phyloP scores from a whole-genome alignment of 1,284 basidiomycete genomes.

The Fomitiporia mediterranea region DNA sequence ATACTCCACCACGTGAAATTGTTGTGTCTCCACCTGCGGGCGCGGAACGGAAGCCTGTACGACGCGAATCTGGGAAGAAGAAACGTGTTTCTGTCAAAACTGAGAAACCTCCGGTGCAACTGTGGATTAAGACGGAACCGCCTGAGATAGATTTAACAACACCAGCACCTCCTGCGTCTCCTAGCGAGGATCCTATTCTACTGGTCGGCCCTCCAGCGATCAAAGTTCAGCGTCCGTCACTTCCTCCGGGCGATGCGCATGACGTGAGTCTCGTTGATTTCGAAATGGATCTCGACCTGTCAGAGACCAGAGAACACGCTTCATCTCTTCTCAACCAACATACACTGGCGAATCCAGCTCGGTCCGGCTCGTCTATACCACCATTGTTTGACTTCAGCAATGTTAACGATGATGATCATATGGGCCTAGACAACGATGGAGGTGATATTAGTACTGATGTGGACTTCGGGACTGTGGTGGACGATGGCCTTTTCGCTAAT shows the following conservation, averaged over 20 bases:
- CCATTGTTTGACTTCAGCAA: conserved; percentile 30
- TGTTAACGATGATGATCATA: conserved; percentile 7
- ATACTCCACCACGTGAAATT: conserved; percentile 63
- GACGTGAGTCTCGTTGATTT: conserved; percentile 15
- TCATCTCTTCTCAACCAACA: conserved; percentile 7
- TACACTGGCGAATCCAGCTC: conserved; percentile 2
- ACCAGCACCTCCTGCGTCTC: conserved; percentile 63
- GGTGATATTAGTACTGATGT: conserved; percentile 28
- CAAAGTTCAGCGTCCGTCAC: conserved; percentile 21
- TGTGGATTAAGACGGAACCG: conserved; percentile 53
- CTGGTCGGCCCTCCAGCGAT: conserved; percentile 40
- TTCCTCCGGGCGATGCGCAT: neutral
- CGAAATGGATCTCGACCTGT: conserved; percentile 21
- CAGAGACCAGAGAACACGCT: conserved; percentile 11
- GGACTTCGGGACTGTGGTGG: neutral
- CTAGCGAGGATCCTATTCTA: conserved; percentile 67
- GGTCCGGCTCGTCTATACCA: conserved; percentile 25
- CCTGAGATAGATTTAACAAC: conserved; percentile 56
- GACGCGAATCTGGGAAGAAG: conserved; percentile 27
- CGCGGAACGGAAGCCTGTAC: conserved; percentile 25
- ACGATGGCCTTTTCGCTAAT: conserved; percentile 16
- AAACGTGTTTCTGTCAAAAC: conserved; percentile 23
- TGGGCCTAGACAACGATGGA: conserved; percentile 24
- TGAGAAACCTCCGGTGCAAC: conserved; percentile 27
- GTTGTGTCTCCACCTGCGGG: conserved; percentile 38